Base-by-base conservation (phyloP, 495 filamentous ascomycete genomes). In the Neurospora terricola region DNA sequence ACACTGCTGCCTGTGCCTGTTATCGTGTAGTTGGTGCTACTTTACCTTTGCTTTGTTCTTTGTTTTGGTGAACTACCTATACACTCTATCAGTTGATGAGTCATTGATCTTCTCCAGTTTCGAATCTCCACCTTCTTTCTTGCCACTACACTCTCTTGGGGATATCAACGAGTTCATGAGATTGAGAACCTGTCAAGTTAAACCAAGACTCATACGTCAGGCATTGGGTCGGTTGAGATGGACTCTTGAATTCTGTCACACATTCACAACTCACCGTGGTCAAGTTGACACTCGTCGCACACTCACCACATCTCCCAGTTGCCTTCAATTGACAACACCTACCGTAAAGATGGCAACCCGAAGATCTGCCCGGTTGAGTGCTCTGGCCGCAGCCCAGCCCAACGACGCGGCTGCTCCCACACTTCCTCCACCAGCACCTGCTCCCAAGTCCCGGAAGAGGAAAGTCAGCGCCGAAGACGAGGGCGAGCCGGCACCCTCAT, bases 361-460 rank as follows among this genome's bases (percentile, higher is more conserved):
- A 72, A 84, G 88, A 71, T 91, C 89, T 21, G 83, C 87, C 18
- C 86, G 90, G 40, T 77, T 91, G 69, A 86, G 86, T 71, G 83
- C 85, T 38, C 77, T 83, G 36, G 78, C 82, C 69, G 74, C 76
- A 23, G 71, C 66, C 68, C 75, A 72, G 38, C 36, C 71, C 16
- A 30, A 75, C 71, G 68, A 74, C 30, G 59, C 76, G 34, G 37
- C 75, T 18, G 59, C 73, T 10, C 36, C 76, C 45, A 9, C 76
- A 54, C 59, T 74, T 4, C 71, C 80, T 27, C 73, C 79, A 4
- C 69, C 79, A 3, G 69, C 74, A 42, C 40, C 37, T 27, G 37
- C 76, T 23, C n/a, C 72, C 30, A 72, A 69, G 27, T 75, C 77
- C 18, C 79, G 77, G 27, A 85, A 85, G 73, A 76, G 83, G 69